Base-by-base conservation (phyloP, 257 asterid species). In the Haberlea rhodopensis region DNA sequence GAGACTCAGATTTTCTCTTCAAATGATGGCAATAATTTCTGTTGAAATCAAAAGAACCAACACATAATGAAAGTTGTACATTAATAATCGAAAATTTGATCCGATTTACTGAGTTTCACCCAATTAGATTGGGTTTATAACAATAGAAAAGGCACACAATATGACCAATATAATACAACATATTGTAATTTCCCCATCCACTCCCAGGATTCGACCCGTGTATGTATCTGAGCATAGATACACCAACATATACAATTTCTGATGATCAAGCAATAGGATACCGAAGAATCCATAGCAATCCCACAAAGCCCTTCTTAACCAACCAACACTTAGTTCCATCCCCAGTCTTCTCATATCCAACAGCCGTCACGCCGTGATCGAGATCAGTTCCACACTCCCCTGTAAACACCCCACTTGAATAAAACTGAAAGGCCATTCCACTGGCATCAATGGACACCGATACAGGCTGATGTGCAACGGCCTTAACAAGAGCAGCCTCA, bases 401-500 rank as follows among this genome's bases (percentile, higher is more conserved):
- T 0, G 66, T 62, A 18, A 76, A 80, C 8, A 76, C 60, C 26
- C 82, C 80, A 3, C 74, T 26, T 2, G 70, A 37, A 23, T 76
- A 80, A 32, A 75, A 75, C 28, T 72, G 81, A 29, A 80, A 76
- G 0, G 43, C 62, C 27, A 22, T 21, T 4, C 73, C 82, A 10
- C 75, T 27, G 1, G 82, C 82, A 0, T 80, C 85, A 5, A 80
- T 80, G 51, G 85, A 69, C 6, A 80, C 85, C 3, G 85, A 76
- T 0, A 73, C 73, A 0, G 85, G 85, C 51, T 80, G 82, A 13
- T 73, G 62, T 0, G 76, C 82, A 21, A 74, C 82, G 1, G 82
- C 82, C 23, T 73, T 76, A 22, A 71, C 22, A 11, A 80, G 49
- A 6, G 73, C 75, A 0, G 52, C 5, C 53, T 80, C 82, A 27